Evolutionary conservation across 2,329 filamentous ascomycete genomes (phyloP).

Genomic region (Penicillium concentricum): DNA sequence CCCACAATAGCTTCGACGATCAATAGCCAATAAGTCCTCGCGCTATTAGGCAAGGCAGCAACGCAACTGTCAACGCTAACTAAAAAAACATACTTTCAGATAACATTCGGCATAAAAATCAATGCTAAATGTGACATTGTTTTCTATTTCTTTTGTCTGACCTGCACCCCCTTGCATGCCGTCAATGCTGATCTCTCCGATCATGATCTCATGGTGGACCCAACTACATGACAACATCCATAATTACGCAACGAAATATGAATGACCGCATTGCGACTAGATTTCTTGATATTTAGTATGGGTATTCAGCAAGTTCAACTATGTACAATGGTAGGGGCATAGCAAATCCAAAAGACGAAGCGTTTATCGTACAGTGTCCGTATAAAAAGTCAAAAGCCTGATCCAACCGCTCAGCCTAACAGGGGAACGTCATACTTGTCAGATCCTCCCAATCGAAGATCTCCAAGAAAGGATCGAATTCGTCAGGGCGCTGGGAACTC

Average conservation of each 20-base stretch:
- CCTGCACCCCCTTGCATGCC: slow-evolving; percentile 12
- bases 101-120: neutral
- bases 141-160: neutral
- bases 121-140: neutral
- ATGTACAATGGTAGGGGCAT: neutral
- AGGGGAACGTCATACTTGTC: slow-evolving; percentile 28
- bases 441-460: slow-evolving; percentile 38
- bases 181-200: slow-evolving; percentile 8
- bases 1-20: neutral
- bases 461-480: slow-evolving; percentile 36
- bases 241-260: neutral
- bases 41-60: neutral
- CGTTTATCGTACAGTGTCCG: neutral
- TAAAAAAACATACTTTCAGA: neutral
- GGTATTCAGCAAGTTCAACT: neutral
- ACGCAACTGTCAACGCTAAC: neutral
- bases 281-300: neutral
- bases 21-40: neutral
- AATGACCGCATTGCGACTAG: neutral
- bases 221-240: neutral
- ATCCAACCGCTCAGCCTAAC: neutral
- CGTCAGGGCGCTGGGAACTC: slow-evolving; percentile 21
- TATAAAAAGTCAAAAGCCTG: neutral
- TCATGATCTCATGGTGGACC: slow-evolving; percentile 19
- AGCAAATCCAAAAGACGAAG: neutral